Percentiles rank a stretch among this genome's conserved stretches.
phyloP scores from a whole-genome alignment of 371 early-diverging fungal species.

The Coemansia sp. region DNA sequence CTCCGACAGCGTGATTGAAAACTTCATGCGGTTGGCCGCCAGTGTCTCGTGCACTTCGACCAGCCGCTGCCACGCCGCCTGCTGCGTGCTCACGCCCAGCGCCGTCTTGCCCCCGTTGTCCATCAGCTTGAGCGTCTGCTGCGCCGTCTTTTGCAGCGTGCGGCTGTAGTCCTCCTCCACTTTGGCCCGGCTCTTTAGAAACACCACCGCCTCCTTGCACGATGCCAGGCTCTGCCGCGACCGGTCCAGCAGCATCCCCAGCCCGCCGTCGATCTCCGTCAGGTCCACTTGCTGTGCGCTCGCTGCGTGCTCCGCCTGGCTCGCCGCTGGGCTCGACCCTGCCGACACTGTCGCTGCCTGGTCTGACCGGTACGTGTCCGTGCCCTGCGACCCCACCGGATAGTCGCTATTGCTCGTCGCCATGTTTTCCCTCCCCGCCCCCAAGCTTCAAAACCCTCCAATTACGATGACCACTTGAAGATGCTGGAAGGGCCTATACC shows the following conservation, averaged over 20 bases:
- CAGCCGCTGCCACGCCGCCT: conserved; percentile 47
- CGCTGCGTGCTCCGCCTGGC: not conserved
- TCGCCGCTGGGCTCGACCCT: too few relatives aligned
- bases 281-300: conserved; percentile 33
- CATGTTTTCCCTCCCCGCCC: too few relatives aligned
- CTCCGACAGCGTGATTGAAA: conserved; percentile 45
- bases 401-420: too few relatives aligned
- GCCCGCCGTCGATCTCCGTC: conserved; percentile 50
- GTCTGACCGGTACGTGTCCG: too few relatives aligned
- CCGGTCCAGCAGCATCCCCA: conserved; percentile 47
- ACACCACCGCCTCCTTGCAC: conserved; percentile 50
- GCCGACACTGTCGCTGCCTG: too few relatives aligned
- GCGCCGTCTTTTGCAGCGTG: conserved; percentile 40
- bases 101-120: conserved; percentile 25
- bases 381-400: too few relatives aligned
- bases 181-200: conserved; percentile 43
- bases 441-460: too few relatives aligned
- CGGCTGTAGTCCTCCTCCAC: conserved; percentile 50
- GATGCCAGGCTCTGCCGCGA: conserved; percentile 48
- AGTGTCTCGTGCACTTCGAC: conserved; percentile 52
- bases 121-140: conserved; percentile 40
- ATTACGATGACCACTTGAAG: too few relatives aligned
- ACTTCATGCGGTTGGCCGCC: conserved; percentile 52
- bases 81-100: conserved; percentile 29
- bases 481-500: too few relatives aligned